A percentile compares a stretch with the other conserved stretches of the same genome.
Evolutionary conservation across 305 asterid species (phyloP).

Genomic region (Rubia balearica): DNA sequence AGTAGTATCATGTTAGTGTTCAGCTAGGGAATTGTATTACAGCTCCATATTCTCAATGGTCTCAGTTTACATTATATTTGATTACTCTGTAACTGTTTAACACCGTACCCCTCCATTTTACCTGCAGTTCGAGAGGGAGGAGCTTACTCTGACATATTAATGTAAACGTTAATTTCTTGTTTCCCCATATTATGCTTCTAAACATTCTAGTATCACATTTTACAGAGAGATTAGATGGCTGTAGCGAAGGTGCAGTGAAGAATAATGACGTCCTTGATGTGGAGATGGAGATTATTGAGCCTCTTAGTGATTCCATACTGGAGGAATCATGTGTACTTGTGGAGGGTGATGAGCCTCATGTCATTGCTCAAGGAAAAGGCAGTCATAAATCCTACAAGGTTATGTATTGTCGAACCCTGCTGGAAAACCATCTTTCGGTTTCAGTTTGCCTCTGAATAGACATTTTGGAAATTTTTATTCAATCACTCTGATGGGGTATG

Average conservation of each 20-base stretch:
- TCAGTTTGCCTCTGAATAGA: constrained; percentile 4
- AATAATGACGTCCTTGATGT: constrained; percentile 26
- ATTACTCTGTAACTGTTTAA: neutral
- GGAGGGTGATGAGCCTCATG: constrained; percentile 36
- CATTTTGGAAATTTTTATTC: neutral
- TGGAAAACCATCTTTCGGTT: neutral
- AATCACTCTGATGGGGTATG: constrained; percentile 10
- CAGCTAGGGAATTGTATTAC: neutral
- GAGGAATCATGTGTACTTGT: constrained; percentile 71
- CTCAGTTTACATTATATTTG: neutral
- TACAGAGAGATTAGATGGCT: constrained; percentile 31
- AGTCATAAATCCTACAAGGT: constrained; percentile 76
- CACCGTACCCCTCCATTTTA: neutral
- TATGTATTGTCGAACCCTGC: constrained; percentile 9
- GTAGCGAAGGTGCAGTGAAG: constrained; percentile 31
- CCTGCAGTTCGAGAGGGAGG: neutral
- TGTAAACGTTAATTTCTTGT: neutral
- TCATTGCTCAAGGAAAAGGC: constrained; percentile 25
- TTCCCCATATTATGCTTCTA: neutral
- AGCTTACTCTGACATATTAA: no score
- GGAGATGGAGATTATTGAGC: constrained; percentile 27
- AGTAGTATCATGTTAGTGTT: neutral
- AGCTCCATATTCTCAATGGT: neutral
- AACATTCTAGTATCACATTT: constrained; percentile 1
- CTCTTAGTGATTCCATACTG: constrained; percentile 29